Percentiles rank a stretch among this genome's conserved stretches.
These are phyloP conservation scores for Naematelia encephala DNA, from an alignment of 768 basidiomycete genomes.

Conservation along the genomic window DNA sequence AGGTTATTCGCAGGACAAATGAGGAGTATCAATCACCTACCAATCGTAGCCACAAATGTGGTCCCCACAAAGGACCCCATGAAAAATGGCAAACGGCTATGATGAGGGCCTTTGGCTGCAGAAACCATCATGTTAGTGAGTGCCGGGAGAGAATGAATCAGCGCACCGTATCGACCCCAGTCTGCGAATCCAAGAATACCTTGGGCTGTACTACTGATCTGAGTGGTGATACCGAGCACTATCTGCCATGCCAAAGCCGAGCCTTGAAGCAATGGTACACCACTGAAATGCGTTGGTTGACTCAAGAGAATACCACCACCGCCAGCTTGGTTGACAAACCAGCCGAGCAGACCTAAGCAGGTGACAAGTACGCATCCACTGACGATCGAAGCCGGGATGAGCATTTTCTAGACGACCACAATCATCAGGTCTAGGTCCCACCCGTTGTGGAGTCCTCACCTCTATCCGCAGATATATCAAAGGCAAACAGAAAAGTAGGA, in stretches of 20 bases:
- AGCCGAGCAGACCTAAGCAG: slow-evolving; percentile 15
- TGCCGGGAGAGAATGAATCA: too few relatives aligned
- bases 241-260: not conserved
- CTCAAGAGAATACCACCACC: slow-evolving; percentile 18
- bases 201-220: not conserved
- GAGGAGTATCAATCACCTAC: too few relatives aligned
- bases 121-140: too few relatives aligned
- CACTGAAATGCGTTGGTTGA: not conserved
- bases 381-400: not conserved
- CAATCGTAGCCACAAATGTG: not conserved
- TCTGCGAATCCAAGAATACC: not conserved
- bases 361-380: not conserved
- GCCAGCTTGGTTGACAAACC: slow-evolving; percentile 15
- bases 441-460: not conserved
- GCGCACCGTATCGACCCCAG: not conserved
- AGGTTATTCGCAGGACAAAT: not conserved
- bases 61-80: not conserved
- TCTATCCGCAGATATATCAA: not conserved
- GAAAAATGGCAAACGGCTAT: not conserved
- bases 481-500: not conserved
- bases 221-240: not conserved
- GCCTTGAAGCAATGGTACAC: not conserved
- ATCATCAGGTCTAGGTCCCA: too few relatives aligned
- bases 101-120: not conserved
- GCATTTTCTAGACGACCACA: not conserved